phyloP scores from a whole-genome alignment of 2,329 filamentous ascomycete genomes.

The Verticillium nonalfalfae region DNA sequence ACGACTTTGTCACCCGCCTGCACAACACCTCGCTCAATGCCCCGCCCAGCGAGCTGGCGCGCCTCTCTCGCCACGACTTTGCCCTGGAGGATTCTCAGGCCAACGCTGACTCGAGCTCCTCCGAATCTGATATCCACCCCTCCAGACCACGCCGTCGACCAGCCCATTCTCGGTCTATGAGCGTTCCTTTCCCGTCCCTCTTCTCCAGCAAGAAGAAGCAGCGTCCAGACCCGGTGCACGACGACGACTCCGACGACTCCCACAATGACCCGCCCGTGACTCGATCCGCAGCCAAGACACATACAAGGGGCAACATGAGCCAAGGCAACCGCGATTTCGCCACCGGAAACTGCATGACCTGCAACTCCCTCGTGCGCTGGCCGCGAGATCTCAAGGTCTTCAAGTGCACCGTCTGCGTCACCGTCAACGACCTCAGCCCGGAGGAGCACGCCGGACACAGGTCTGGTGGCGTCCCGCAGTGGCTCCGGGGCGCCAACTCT shows the following conservation, averaged over 20 bases:
- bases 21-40: conserved; percentile 24
- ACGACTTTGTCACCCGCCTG: conserved; percentile 27
- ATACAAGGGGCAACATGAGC: conserved; percentile 24
- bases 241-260: conserved; percentile 21
- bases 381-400: conserved; percentile 67
- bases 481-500: conserved; percentile 7
- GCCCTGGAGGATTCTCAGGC: conserved; percentile 13
- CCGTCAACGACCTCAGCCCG: conserved; percentile 66
- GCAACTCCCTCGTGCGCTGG: conserved; percentile 74
- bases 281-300: conserved; percentile 17
- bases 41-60: conserved; percentile 9
- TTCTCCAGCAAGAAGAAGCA: conserved; percentile 58
- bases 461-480: conserved; percentile 7
- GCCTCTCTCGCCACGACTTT: conserved; percentile 14
- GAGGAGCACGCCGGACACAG: conserved; percentile 4
- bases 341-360: conserved; percentile 78
- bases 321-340: conserved; percentile 49
- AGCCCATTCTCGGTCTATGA: conserved; percentile 61
- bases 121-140: conserved; percentile 32
- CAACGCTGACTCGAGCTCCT: conserved; percentile 35
- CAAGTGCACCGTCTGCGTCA: conserved; percentile 77
- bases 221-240: conserved; percentile 32
- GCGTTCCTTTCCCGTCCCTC: conserved; percentile 71
- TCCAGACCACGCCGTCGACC: conserved; percentile 14
- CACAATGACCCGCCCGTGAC: conserved; percentile 8